phyloP scores from a whole-genome alignment of 345 rosid species.

The Arabidopsis suecica region DNA sequence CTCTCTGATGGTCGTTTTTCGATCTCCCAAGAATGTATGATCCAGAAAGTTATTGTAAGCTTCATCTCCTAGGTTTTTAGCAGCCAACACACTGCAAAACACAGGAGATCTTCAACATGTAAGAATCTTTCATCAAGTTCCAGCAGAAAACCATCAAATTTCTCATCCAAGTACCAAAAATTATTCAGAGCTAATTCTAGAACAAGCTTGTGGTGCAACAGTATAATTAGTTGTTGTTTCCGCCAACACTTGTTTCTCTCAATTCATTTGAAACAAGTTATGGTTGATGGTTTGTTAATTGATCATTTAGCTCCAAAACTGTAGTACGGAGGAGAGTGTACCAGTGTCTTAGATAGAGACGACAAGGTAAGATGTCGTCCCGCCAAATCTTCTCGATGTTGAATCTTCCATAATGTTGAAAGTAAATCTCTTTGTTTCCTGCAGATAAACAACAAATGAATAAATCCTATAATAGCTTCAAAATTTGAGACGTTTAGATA shows the following conservation, averaged over 20 bases:
- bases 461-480: not conserved
- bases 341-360: constrained; percentile 92
- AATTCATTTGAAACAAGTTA: constrained; percentile 1
- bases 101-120: constrained; percentile 3
- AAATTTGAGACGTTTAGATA: constrained; percentile 13
- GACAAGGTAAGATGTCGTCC: constrained; percentile 90
- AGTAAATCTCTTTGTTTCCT: constrained; percentile 79
- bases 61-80: constrained; percentile 72
- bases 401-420: constrained; percentile 70
- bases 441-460: constrained; percentile 25
- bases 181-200: not conserved
- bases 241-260: not conserved
- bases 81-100: constrained; percentile 79
- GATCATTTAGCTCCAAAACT: not conserved
- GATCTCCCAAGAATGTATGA: constrained; percentile 80
- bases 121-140: not conserved
- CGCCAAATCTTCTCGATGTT: constrained; percentile 85
- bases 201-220: constrained; percentile 5
- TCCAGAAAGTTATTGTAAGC: constrained; percentile 78
- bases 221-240: not conserved
- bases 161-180: not conserved
- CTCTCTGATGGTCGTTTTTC: constrained; percentile 66
- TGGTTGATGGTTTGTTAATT: not conserved
- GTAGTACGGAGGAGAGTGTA: constrained; percentile 36
- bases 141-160: not conserved